Base-by-base conservation (phyloP, 306 rosid genomes). In the Hippophae gyantsensis region DNA sequence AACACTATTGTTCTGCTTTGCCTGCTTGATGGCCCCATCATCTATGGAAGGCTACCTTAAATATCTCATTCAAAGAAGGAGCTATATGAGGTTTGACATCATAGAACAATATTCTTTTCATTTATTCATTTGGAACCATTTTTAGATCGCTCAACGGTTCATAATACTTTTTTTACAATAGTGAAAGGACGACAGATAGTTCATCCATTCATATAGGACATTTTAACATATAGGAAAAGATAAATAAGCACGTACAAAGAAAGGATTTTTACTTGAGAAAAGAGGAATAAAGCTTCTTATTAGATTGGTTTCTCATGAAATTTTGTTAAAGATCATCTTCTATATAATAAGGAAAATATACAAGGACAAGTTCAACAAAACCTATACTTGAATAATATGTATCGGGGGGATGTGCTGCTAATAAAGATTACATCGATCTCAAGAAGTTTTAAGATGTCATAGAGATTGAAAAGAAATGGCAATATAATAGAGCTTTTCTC, bases 371-470 rank as follows among this genome's bases (percentile, higher is more conserved):
- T 59, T 88, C 95, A 32, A 78, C 63, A 74, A 74, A 88, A 32
- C 93, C 89, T 95, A 85, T 79, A 71, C 67, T 85, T 54, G 89
- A 63, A 75, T 85, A 84, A 76, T 74, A 87, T 55, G 93, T 81
- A 76, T 88, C 99, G 1, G 88, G 95, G 18, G 8, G 98, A 92
- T 56, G 88, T 74, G 56, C 55, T 75, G 82, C 99, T 88, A 68
- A 85, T 77, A 65, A 92, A 92, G 82, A 92, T 76, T 62, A 88
- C 42, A 62, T 95, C 86, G 47, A 92, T 79, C 72, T 83, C 84
- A 0, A 82, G 90, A 81, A 83, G 74, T 66, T 85, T 92, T 60
- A 92, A 78, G 62, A 84, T 48, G 57, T 85, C 93, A 68, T 80
- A 65, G 66, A 92, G 89, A 76, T 92, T 92, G 60, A 87, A 85